Percentiles rank a stretch among this genome's conserved stretches.
Evolutionary conservation across 768 basidiomycete species (phyloP).

Genomic region (Tylopilus sp.): DNA sequence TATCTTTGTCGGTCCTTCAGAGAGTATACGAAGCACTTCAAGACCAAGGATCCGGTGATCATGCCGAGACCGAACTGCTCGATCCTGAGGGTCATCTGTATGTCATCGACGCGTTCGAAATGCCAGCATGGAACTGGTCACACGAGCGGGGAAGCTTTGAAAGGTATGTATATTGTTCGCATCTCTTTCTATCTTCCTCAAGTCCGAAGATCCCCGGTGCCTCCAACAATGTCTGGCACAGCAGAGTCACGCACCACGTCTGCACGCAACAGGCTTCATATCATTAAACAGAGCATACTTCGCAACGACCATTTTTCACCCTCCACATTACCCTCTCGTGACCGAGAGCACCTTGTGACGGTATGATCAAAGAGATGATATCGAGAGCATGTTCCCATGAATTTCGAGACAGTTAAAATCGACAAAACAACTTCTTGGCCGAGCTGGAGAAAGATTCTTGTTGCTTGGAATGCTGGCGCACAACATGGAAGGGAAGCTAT

Average conservation of each 20-base stretch:
- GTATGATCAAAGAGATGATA: conserved; percentile 40
- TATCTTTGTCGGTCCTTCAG: conserved; percentile 60
- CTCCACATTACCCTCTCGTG: conserved; percentile 85
- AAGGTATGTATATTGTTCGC: conserved; percentile 47
- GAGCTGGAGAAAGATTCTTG: conserved; percentile 85
- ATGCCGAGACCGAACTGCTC: conserved; percentile 56
- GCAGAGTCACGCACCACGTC: conserved; percentile 79
- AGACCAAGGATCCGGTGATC: conserved; percentile 49
- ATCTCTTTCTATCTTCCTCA: conserved; percentile 6
- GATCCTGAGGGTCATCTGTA: conserved; percentile 81
- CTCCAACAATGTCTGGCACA: conserved; percentile 74
- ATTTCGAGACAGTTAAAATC: conserved; percentile 68
- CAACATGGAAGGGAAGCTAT: conserved; percentile 86
- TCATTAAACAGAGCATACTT: conserved; percentile 90
- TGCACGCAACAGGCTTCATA: conserved; percentile 79
- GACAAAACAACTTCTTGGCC: conserved; percentile 92
- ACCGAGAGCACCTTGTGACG: conserved; percentile 85
- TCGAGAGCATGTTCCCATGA: conserved; percentile 17
- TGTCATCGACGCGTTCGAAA: conserved; percentile 88
- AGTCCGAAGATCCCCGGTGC: conserved; percentile 39
- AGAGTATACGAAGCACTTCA: conserved; percentile 76
- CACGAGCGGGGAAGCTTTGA: conserved; percentile 83
- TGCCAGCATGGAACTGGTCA: conserved; percentile 94
- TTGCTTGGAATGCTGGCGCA: conserved; percentile 90
- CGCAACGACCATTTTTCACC: conserved; percentile 98